These are phyloP conservation scores for Phoma herbarum DNA, from an alignment of 2,329 filamentous ascomycete genomes.

Conservation along the genomic window DNA sequence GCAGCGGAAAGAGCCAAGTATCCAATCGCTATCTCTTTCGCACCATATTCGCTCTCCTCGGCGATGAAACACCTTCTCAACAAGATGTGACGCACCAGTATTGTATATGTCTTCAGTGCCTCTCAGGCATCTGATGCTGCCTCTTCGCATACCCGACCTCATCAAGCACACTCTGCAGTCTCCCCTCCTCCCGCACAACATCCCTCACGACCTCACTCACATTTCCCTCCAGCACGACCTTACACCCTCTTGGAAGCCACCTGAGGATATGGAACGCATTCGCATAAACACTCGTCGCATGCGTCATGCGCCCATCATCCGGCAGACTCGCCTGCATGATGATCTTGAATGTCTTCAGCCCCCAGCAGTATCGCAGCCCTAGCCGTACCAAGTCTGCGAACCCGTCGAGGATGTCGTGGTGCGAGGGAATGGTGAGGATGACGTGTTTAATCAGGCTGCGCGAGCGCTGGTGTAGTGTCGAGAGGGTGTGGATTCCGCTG, in stretches of 20 bases:
- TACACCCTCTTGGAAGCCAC: constrained; percentile 56
- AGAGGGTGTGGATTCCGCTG: constrained; percentile 51
- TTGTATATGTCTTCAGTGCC: constrained; percentile 34
- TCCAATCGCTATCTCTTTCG: not conserved
- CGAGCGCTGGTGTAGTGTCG: constrained; percentile 53
- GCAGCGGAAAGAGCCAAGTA: not conserved
- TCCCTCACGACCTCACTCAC: constrained; percentile 51
- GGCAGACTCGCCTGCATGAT: constrained; percentile 48
- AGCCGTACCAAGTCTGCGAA: constrained; percentile 58
- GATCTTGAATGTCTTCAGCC: constrained; percentile 54
- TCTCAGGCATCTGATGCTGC: constrained; percentile 52
- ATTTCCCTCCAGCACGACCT: constrained; percentile 53
- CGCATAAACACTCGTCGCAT: constrained; percentile 56
- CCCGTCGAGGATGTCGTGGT: constrained; percentile 58
- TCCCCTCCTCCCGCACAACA: constrained; percentile 55
- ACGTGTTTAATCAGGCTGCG: constrained; percentile 56
- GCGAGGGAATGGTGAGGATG: constrained; percentile 55
- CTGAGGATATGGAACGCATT: constrained; percentile 59
- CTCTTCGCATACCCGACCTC: constrained; percentile 48
- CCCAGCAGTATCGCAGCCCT: constrained; percentile 57
- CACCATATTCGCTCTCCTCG: not conserved
- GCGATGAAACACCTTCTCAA: not conserved
- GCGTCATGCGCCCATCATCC: constrained; percentile 35
- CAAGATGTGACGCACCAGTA: no score
- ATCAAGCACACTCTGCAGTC: constrained; percentile 52